Evolutionary conservation across 2,329 filamentous ascomycete species (phyloP), one percentile per base, ranked within the genome.

Genomic region (Pyrenochaeta sp.): DNA sequence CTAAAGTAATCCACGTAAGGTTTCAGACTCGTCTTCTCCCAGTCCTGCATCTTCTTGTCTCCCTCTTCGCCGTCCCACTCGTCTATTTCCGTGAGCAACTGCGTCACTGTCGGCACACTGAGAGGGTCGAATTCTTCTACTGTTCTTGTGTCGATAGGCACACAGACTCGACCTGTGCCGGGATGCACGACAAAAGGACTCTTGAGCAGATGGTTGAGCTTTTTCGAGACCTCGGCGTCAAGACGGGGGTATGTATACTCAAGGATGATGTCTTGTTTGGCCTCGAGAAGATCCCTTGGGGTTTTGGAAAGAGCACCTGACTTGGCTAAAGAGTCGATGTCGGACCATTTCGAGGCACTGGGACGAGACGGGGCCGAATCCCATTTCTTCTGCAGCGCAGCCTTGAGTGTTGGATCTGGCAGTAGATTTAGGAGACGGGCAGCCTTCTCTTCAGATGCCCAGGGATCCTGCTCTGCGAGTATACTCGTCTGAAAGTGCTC

Each of bases 231-330:
- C 72, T 96, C 91, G 50, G 94, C 92, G 78, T 99, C 94, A 41
- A 99, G 88, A 26, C 94, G 87, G 3, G 94, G 94, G 72, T 99
- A 99, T 6, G 94, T 96, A 74, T 99, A 97, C 74, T 99, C 94
- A 20, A 99, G 83, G 3, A 97, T 86, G 50, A 99, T 89, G 67
- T 97, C 94, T 70, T 96, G 91, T 74, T 96, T 97, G 15, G 91
- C 90, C 62, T 96, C 90, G 7, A 88, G 81, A 9, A 99, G 80
- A 2, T 86, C 84, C 51, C 81, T 84, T 0, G 85, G 72, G 57
- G 94, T 86, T n/a, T 96, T 81, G 7, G 81, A 87, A 65, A 85
- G 84, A 19, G 83, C 83, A 22, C 89, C 88, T 1, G 85, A 83
- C 71, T 90, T 89, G 32, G 93, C 94, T 9, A 96, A 71, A 1